Evolutionary conservation across 176 grass and related monocot genomes (phyloP), one percentile per base, ranked within the genome.

Genomic region (Alopecurus myosuroides): DNA sequence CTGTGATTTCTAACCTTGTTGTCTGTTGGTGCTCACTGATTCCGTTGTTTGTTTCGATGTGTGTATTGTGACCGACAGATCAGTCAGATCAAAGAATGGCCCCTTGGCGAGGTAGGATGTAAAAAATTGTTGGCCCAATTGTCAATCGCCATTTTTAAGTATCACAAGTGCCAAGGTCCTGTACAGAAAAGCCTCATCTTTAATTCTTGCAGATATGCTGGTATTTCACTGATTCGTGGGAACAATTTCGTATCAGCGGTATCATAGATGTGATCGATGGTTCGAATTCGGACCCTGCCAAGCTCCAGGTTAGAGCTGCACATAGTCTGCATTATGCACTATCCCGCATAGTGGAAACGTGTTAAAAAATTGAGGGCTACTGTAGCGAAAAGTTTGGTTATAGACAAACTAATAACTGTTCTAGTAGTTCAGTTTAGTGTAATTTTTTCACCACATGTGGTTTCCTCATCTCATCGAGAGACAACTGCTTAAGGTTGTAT

Each of bases 211-310:
- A 98, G 97, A 94, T 98, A 83, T 96, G 93, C 64, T 98, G 97
- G 97, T 96, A 98, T 64, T 96, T 96, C 81, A 92, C 87, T 6
- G 97, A 99, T 65, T 92, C 89, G 3, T 99, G 93, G 97, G 97
- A 99, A 63, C 97, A 99, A 81, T 96, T 99, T 49, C 85, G 97
- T 19, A 94, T 99, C 48, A 92, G 87, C 19, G 93, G 93, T 70
- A 88, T 51, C 57, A 92, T 96, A 78, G 89, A 92, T 64, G 83
- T 84, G 64, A 90, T 99, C 53, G 93, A 98, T 83, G 78, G 53
- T 67, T 87, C 73, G 12, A 92, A 62, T 75, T 34, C 69, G 22
- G 93, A 95, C 11, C 83, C 68, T 37, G 44, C 49, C n/a, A 95
- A 94, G 83, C 77, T 98, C 40, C 91, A 99, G 97, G 93, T 98